Conservation (phyloP, 345 rosid genomes). For the Atalantia buxifolia region DNA sequence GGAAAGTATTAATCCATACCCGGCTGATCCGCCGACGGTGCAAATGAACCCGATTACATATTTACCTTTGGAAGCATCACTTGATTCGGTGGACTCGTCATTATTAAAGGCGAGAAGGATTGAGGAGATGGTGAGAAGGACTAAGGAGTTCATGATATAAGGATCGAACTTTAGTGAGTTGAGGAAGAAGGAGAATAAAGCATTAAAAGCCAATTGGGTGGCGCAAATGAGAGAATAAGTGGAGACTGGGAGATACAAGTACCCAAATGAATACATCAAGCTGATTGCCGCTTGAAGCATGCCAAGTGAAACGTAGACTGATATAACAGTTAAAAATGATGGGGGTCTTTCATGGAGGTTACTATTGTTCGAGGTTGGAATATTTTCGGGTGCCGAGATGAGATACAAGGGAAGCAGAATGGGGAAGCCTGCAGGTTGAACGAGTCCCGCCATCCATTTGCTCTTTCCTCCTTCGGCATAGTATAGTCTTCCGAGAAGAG, state of each 20-base stretch:
- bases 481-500: conserved; percentile 30
- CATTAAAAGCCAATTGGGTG: conserved; percentile 44
- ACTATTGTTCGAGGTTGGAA: not conserved
- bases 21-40: conserved; percentile 21
- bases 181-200: conserved; percentile 42
- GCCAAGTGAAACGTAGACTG: conserved; percentile 16
- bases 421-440: conserved; percentile 31
- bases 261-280: conserved; percentile 38
- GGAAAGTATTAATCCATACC: conserved; percentile 20
- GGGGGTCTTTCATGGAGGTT: not conserved
- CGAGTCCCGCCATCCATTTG: conserved; percentile 29
- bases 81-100: conserved; percentile 12
- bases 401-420: conserved; percentile 27
- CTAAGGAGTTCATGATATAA: conserved; percentile 30
- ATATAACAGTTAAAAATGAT: not conserved
- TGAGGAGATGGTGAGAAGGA: conserved; percentile 45
- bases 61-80: conserved; percentile 9
- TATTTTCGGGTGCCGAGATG: not conserved
- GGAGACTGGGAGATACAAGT: conserved; percentile 45
- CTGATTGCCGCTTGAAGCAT: conserved; percentile 11
- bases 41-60: conserved; percentile 40
- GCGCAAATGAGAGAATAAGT: conserved; percentile 41
- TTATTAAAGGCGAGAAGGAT: conserved; percentile 32
- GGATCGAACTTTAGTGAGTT: conserved; percentile 43
- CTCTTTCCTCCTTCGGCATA: conserved; percentile 34